Percentiles rank a stretch among this genome's conserved stretches.
Evolutionary conservation across 805 yeast genomes (phyloP).

Genomic region (Barnettozyma siamensis): DNA sequence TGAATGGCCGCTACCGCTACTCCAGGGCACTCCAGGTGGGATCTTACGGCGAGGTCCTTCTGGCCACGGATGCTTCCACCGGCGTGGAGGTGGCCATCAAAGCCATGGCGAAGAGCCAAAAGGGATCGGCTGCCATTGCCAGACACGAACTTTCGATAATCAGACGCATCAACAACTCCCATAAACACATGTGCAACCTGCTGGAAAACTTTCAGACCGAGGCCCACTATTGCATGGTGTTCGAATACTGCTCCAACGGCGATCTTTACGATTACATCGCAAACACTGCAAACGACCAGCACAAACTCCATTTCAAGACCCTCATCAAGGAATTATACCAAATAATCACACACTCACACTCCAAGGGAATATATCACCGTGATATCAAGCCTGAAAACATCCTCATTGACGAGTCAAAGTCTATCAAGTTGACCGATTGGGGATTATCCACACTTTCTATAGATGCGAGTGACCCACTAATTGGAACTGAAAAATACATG

Average conservation of each 20-base stretch:
- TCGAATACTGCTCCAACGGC: slow-evolving; percentile 64
- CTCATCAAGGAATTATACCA: slow-evolving; percentile 44
- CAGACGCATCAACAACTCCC: slow-evolving; percentile 22
- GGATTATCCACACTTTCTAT: slow-evolving; percentile 48
- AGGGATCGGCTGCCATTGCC: slow-evolving; percentile 40
- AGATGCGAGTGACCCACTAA: slow-evolving; percentile 28
- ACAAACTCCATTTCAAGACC: slow-evolving; percentile 27
- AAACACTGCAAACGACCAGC: slow-evolving; percentile 17
- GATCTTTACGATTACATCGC: slow-evolving; percentile 55
- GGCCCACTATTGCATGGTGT: slow-evolving; percentile 46
- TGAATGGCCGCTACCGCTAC: slow-evolving; percentile 5
- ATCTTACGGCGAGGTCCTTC: slow-evolving; percentile 55
- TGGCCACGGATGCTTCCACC: slow-evolving; percentile 37
- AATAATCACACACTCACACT: slow-evolving; percentile 52
- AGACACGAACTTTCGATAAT: slow-evolving; percentile 46
- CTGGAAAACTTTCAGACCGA: slow-evolving; percentile 52
- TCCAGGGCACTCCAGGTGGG: slow-evolving; percentile 31
- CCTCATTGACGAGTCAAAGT: slow-evolving; percentile 43
- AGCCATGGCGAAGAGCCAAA: slow-evolving; percentile 40
- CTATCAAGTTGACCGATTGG: slow-evolving; percentile 67
- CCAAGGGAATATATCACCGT: slow-evolving; percentile 56
- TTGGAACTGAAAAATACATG: slow-evolving; percentile 88
- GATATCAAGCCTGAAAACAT: slow-evolving; percentile 74
- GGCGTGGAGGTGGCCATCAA: slow-evolving; percentile 45
- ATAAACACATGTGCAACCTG: slow-evolving; percentile 53